Conservation (phyloP, 2,329 filamentous ascomycete species). For the Fusarium multiceps region DNA sequence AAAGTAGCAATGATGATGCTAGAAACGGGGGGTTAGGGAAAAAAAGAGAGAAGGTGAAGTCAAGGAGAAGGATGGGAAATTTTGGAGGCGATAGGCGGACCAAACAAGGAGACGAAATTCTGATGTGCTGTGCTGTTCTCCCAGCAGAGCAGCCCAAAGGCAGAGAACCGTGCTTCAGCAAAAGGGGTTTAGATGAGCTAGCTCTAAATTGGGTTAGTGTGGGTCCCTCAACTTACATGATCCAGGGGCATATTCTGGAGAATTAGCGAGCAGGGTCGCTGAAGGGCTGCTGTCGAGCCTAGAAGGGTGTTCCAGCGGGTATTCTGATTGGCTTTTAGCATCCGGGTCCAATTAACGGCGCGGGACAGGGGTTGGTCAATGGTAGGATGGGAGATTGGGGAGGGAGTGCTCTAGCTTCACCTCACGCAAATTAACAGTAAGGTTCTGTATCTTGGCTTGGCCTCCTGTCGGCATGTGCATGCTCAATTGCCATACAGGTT, state of each 20-base stretch:
- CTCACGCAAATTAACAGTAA: conserved; percentile 33
- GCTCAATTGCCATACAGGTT: neutral
- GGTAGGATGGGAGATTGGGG: conserved; percentile 43
- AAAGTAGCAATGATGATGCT: conserved; percentile 53
- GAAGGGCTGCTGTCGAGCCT: conserved; percentile 22
- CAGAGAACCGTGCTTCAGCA: conserved; percentile 45
- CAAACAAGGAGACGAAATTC: conserved; percentile 49
- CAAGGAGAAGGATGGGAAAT: conserved; percentile 47
- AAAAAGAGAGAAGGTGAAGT: conserved; percentile 43
- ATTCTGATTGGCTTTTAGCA: conserved; percentile 38
- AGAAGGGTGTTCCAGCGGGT: neutral
- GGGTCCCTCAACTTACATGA: conserved; percentile 34
- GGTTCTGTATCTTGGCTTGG: conserved; percentile 17
- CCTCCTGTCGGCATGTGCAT: conserved; percentile 2
- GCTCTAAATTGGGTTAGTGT: conserved; percentile 40
- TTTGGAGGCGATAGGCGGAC: conserved; percentile 47
- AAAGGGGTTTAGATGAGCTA: conserved; percentile 51
- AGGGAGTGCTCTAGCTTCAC: conserved; percentile 36
- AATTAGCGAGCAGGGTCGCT: conserved; percentile 47
- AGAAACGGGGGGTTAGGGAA: conserved; percentile 41
- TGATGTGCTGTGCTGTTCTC: conserved; percentile 50
- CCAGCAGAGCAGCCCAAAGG: conserved; percentile 44
- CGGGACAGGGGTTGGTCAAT: conserved; percentile 36
- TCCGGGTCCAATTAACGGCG: conserved; percentile 40
- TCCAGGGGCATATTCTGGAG: conserved; percentile 44